phyloP scores from a whole-genome alignment of 495 filamentous ascomycete species.

The Penicillium soppii region DNA sequence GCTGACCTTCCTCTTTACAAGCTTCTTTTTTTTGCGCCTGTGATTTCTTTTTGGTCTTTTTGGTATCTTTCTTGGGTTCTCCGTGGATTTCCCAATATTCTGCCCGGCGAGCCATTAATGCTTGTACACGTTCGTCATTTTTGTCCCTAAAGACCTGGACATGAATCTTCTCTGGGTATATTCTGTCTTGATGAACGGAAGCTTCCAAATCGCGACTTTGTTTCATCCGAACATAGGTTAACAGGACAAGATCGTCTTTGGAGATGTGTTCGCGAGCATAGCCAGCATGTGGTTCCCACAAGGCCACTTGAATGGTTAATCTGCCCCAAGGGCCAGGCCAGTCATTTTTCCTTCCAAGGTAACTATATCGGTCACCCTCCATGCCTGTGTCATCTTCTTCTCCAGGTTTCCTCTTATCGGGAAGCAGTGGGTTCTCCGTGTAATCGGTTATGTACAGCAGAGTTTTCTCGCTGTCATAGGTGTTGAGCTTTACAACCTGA shows the following conservation, averaged over 20 bases:
- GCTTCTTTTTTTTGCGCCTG: conserved; percentile 29
- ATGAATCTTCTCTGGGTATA: conserved; percentile 50
- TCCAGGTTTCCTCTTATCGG: conserved; percentile 45
- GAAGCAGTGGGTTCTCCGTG: conserved; percentile 64
- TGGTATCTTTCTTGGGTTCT: conserved; percentile 27
- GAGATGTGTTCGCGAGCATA: conserved; percentile 56
- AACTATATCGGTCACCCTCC: conserved; percentile 52
- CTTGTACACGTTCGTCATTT: conserved; percentile 52
- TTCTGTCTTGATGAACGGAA: conserved; percentile 61
- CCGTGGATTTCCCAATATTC: conserved; percentile 56
- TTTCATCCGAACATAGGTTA: conserved; percentile 76
- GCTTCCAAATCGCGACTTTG: conserved; percentile 62
- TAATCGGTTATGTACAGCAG: conserved; percentile 86
- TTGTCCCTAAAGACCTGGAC: conserved; percentile 47
- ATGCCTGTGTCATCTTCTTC: conserved; percentile 35
- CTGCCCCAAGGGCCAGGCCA: conserved; percentile 82
- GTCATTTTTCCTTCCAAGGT: conserved; percentile 34
- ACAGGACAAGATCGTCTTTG: conserved; percentile 56
- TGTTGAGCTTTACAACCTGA: conserved; percentile 69
- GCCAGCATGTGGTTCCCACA: conserved; percentile 67
- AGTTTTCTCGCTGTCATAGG: conserved; percentile 42
- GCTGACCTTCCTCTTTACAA: conserved; percentile 38
- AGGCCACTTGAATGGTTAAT: conserved; percentile 67
- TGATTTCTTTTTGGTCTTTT: conserved; percentile 33
- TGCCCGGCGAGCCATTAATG: conserved; percentile 60